Evolutionary conservation across 495 filamentous ascomycete species (phyloP).

Genomic region (Hypoxylon perforatum): DNA sequence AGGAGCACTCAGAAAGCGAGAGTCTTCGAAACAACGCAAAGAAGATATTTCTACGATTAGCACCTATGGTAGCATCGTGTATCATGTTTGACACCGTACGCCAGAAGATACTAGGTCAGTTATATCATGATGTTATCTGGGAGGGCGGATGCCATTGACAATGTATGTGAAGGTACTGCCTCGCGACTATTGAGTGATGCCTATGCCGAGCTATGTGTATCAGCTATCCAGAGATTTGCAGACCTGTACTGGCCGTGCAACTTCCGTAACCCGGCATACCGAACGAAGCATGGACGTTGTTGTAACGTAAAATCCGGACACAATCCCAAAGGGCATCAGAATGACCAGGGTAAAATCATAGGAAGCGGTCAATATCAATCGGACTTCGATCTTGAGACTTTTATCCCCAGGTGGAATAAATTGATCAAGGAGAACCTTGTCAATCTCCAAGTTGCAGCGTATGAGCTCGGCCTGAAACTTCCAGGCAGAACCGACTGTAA

Average conservation of each 20-base stretch:
- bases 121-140: no score
- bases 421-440: conserved; percentile 36
- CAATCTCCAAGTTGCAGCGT: conserved; percentile 25
- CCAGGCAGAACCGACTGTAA: conserved; percentile 15
- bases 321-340: conserved; percentile 60
- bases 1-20: conserved; percentile 36
- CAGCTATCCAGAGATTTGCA: conserved; percentile 59
- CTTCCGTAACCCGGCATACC: conserved; percentile 39
- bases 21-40: conserved; percentile 36
- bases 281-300: conserved; percentile 45
- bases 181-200: conserved; percentile 32
- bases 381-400: conserved; percentile 47
- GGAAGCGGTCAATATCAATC: conserved; percentile 55
- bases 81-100: conserved; percentile 61
- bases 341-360: conserved; percentile 54
- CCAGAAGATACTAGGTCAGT: conserved; percentile 47
- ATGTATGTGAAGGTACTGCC: conserved; percentile 40
- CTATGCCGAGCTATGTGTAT: conserved; percentile 43
- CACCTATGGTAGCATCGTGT: conserved; percentile 60
- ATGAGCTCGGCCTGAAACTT: conserved; percentile 22
- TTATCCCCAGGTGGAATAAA: conserved; percentile 42
- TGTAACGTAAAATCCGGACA: conserved; percentile 55
- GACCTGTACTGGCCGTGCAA: conserved; percentile 57
- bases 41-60: conserved; percentile 55
- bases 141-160: conserved; percentile 30